Percentiles rank a stretch among this genome's conserved stretches.
phyloP scores from a whole-genome alignment of 805 yeast genomes.

The Cyberlindnera americana region DNA sequence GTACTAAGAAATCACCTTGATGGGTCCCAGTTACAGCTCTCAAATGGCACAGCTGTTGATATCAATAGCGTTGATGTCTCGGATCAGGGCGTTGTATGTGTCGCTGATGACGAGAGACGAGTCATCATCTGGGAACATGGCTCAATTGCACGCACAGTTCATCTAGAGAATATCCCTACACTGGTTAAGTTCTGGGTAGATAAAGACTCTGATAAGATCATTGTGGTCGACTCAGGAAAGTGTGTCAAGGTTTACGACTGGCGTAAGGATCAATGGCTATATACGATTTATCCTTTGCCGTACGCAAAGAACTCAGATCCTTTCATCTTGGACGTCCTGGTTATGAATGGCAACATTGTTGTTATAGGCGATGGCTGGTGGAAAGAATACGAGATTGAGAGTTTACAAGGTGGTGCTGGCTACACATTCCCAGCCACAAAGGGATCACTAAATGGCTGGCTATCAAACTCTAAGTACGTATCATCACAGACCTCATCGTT shows the following conservation, averaged over 20 bases:
- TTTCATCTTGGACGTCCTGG: conserved; percentile 22
- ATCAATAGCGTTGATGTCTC: conserved; percentile 32
- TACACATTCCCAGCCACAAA: conserved; percentile 26
- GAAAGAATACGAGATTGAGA: conserved; percentile 27
- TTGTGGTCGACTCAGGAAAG: conserved; percentile 33
- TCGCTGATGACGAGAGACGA: conserved; percentile 31
- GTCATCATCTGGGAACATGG: conserved; percentile 30
- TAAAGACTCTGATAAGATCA: conserved; percentile 29
- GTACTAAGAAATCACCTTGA: conserved; percentile 22
- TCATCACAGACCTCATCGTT: conserved; percentile 13
- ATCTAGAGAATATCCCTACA: conserved; percentile 24
- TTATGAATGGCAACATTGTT: conserved; percentile 24
- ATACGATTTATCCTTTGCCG: conserved; percentile 31
- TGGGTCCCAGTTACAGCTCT: conserved; percentile 11
- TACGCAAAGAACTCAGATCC: conserved; percentile 15
- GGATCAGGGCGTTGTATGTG: conserved; percentile 28
- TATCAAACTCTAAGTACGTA: conserved; percentile 16
- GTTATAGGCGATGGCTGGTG: conserved; percentile 35
- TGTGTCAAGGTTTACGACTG: conserved; percentile 33
- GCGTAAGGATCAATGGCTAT: conserved; percentile 29
- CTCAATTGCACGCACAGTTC: conserved; percentile 5
- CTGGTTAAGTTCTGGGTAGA: conserved; percentile 33
- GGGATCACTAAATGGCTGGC: conserved; percentile 24
- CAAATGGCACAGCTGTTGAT: conserved; percentile 11
- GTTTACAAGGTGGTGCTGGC: conserved; percentile 33